These are phyloP conservation scores for Aureobasidium sp. DNA, from an alignment of 2,329 filamentous ascomycete genomes.

Conservation along the genomic window DNA sequence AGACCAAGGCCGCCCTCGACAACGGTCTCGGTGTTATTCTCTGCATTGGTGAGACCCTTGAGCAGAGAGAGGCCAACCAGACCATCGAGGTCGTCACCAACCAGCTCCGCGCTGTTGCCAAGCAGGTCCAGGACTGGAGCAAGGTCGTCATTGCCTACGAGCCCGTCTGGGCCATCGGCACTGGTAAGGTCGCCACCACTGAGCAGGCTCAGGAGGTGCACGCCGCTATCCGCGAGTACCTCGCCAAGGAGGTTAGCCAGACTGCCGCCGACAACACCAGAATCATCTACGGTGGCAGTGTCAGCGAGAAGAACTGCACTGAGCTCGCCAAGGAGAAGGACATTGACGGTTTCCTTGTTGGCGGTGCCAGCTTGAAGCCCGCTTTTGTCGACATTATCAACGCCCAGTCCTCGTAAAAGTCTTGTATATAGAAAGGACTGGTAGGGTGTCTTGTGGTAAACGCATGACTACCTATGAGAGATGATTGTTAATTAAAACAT, in stretches of 20 bases:
- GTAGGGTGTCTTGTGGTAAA: not conserved
- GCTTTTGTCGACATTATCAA: conserved; percentile 74
- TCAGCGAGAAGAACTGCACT: conserved; percentile 96
- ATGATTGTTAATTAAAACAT: conserved; percentile 5
- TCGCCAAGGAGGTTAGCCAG: conserved; percentile 65
- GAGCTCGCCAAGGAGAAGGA: conserved; percentile 88
- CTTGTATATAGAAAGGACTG: not conserved
- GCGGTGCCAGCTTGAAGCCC: conserved; percentile 93
- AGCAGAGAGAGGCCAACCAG: conserved; percentile 38
- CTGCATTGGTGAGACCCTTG: conserved; percentile 51
- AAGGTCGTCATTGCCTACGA: conserved; percentile 97
- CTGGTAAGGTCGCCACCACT: conserved; percentile 84
- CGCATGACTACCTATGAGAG: conserved; percentile 5
- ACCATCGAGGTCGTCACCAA: conserved; percentile 79
- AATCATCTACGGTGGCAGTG: conserved; percentile 93
- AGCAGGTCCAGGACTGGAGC: conserved; percentile 77
- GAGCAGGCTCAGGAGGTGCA: conserved; percentile 92
- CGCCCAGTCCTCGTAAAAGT: conserved; percentile 34
- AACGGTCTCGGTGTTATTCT: conserved; percentile 86
- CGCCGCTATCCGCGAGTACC: conserved; percentile 83
- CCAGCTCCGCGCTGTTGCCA: conserved; percentile 77
- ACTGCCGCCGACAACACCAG: conserved; percentile 79
- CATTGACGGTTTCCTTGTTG: conserved; percentile 97
- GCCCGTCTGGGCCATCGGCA: conserved; percentile 92
- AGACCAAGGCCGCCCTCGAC: conserved; percentile 89